Evolutionary conservation across 2,329 filamentous ascomycete species (phyloP).

Genomic region (Ophiobolus disseminans): DNA sequence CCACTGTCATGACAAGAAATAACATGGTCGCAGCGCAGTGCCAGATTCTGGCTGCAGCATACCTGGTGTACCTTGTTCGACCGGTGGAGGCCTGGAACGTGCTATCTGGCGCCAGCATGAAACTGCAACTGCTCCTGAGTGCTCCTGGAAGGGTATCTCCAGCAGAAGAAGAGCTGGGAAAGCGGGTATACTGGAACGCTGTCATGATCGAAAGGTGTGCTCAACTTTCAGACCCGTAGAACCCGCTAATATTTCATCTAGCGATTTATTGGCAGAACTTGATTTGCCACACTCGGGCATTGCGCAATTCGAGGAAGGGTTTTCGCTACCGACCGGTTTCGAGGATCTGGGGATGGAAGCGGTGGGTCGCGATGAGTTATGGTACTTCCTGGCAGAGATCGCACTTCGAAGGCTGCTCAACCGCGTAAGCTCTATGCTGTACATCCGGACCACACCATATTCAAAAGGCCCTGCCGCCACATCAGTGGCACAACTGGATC

Average conservation of each 20-base stretch:
- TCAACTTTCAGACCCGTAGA: neutral
- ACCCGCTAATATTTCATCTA: constrained; percentile 15
- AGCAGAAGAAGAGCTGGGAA: constrained; percentile 74
- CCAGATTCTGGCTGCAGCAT: constrained; percentile 80
- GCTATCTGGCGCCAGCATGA: constrained; percentile 79
- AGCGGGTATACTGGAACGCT: constrained; percentile 85
- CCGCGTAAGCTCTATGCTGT: constrained; percentile 79
- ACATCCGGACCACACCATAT: constrained; percentile 66
- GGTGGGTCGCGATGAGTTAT: constrained; percentile 77
- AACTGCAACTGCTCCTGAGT: constrained; percentile 79
- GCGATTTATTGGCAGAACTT: constrained; percentile 76
- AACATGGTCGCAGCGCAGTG: constrained; percentile 81
- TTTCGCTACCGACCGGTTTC: constrained; percentile 79
- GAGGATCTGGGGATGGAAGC: constrained; percentile 71
- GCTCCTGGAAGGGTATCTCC: constrained; percentile 73
- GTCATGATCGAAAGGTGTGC: constrained; percentile 72
- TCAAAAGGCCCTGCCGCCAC: constrained; percentile 57
- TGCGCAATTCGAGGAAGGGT: constrained; percentile 80
- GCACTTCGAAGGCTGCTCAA: constrained; percentile 78
- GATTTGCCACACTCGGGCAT: constrained; percentile 84
- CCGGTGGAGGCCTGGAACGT: constrained; percentile 85
- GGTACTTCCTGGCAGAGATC: constrained; percentile 87
- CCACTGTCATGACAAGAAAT: constrained; percentile 79
- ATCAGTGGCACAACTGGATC: constrained; percentile 75
- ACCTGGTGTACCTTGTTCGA: constrained; percentile 81